These are phyloP conservation scores for Lachnellula willkommii DNA, from an alignment of 2,329 filamentous ascomycete species.

Conservation along the genomic window DNA sequence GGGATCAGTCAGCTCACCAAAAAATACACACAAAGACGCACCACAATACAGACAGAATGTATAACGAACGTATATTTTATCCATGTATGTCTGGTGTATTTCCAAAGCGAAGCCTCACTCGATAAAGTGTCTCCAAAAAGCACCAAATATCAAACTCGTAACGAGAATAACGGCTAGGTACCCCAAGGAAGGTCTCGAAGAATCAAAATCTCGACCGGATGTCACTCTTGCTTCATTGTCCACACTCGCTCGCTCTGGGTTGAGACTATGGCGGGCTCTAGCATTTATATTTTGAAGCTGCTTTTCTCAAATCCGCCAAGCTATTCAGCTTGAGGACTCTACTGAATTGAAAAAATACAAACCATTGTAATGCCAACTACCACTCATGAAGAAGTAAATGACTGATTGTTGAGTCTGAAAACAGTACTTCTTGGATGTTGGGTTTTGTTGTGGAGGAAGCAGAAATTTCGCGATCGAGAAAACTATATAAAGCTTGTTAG, in stretches of 20 bases:
- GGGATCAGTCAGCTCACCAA: too few species aligned
- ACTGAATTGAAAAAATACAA: not conserved
- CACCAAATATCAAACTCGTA: conserved; percentile 30
- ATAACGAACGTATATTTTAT: too few species aligned
- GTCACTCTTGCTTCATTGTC: conserved; percentile 52
- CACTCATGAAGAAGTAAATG: not conserved
- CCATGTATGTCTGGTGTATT: too few species aligned
- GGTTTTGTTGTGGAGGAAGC: conserved; percentile 1
- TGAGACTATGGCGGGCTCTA: conserved; percentile 50
- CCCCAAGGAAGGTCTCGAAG: conserved; percentile 32
- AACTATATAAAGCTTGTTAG: not conserved
- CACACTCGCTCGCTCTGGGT: conserved; percentile 50
- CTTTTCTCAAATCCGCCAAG: not conserved
- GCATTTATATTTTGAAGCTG: conserved; percentile 38
- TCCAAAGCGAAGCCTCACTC: not conserved
- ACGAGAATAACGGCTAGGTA: conserved; percentile 25
- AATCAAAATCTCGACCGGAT: conserved; percentile 33
- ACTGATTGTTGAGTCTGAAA: not conserved
- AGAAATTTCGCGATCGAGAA: conserved; percentile 2
- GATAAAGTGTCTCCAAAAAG: conserved; percentile 39
- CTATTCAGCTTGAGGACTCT: not conserved
- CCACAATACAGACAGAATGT: too few species aligned
- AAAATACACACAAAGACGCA: too few species aligned
- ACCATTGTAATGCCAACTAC: not conserved
- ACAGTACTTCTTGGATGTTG: not conserved